These are phyloP conservation scores for Ulmus americana DNA, from an alignment of 331 rosid species.

Conservation along the genomic window DNA sequence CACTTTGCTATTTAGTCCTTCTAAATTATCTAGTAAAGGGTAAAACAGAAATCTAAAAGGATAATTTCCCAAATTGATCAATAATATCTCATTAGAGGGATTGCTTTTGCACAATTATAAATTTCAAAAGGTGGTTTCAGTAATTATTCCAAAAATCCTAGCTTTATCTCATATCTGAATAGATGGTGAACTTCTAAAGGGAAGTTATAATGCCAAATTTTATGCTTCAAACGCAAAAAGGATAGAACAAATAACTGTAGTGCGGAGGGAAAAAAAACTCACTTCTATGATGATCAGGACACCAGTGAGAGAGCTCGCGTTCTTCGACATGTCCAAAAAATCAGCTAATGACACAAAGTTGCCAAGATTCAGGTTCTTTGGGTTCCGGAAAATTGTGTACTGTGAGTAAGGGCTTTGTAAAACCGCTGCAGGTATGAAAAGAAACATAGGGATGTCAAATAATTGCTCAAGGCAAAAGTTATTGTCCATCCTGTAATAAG, in stretches of 20 bases:
- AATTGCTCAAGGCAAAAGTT: slow-evolving; percentile 6
- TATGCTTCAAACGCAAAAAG: too few species aligned
- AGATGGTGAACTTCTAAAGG: too few species aligned
- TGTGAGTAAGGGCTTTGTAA: slow-evolving; percentile 41
- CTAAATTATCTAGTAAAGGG: too few species aligned
- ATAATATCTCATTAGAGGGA: too few species aligned
- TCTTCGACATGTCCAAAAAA: slow-evolving; percentile 70
- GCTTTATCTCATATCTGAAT: too few species aligned
- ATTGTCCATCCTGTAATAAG: slow-evolving; percentile 9
- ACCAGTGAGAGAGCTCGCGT: slow-evolving; percentile 53
- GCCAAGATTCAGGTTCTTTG: slow-evolving; percentile 40
- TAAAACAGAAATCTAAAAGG: too few species aligned
- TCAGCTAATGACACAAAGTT: slow-evolving; percentile 43
- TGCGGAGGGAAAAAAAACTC: slow-evolving; percentile 14
- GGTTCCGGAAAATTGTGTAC: slow-evolving; percentile 49
- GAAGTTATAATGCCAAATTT: too few species aligned
- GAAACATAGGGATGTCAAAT: slow-evolving; percentile 23
- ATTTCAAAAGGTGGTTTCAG: too few species aligned
- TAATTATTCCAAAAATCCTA: too few species aligned
- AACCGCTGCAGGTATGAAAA: slow-evolving; percentile 47
- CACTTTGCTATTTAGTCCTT: too few species aligned
- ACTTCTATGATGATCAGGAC: slow-evolving; percentile 72
- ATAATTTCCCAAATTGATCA: too few species aligned
- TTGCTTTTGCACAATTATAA: too few species aligned
- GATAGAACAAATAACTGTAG: background rate